These are phyloP conservation scores for Nicotiana knightiana DNA, from an alignment of 257 asterid genomes.

Conservation along the genomic window DNA sequence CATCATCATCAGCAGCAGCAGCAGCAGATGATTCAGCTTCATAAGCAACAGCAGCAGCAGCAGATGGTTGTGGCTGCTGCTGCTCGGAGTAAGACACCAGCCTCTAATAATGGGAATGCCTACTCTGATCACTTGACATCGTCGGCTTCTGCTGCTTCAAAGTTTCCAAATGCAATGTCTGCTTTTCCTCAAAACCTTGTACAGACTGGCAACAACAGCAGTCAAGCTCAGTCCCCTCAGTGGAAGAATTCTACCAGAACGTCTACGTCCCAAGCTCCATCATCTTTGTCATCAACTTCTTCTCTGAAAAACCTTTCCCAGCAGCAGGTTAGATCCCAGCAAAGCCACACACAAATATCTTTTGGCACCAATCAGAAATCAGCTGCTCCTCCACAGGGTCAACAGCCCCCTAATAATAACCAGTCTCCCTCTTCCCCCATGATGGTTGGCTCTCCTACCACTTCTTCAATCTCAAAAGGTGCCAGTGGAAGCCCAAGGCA, in stretches of 20 bases:
- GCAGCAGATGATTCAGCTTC: slow-evolving; percentile 42
- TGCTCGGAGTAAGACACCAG: slow-evolving; percentile 43
- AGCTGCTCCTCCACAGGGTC: slow-evolving; percentile 38
- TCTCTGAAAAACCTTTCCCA: slow-evolving; percentile 52
- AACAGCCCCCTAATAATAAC: slow-evolving; percentile 32
- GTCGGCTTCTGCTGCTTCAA: slow-evolving; percentile 38
- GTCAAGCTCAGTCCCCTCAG: slow-evolving; percentile 68
- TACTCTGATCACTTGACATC: slow-evolving; percentile 64
- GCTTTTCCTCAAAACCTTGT: slow-evolving; percentile 65
- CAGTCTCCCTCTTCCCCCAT: slow-evolving; percentile 64
- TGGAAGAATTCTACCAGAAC: slow-evolving; percentile 62
- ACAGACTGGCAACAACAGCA: slow-evolving; percentile 44
- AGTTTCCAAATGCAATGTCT: slow-evolving; percentile 43
- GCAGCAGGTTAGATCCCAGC: slow-evolving; percentile 61
- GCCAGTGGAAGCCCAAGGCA: slow-evolving; percentile 84
- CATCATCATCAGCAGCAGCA: slow-evolving; percentile 22
- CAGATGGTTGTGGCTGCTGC: slow-evolving; percentile 26
- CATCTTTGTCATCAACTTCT: slow-evolving; percentile 49
- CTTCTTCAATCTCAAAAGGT: slow-evolving; percentile 81
- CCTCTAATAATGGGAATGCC: slow-evolving; percentile 37
- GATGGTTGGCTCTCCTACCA: slow-evolving; percentile 85
- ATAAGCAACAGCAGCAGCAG: slow-evolving; percentile 41
- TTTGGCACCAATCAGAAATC: slow-evolving; percentile 78
- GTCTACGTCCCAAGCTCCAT: slow-evolving; percentile 44
- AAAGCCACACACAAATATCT: slow-evolving; percentile 72